Percentiles rank a stretch among this genome's conserved stretches.
These are phyloP conservation scores for Graphiopsis chlorocephala DNA, from an alignment of 2,329 filamentous ascomycete species.

Conservation along the genomic window DNA sequence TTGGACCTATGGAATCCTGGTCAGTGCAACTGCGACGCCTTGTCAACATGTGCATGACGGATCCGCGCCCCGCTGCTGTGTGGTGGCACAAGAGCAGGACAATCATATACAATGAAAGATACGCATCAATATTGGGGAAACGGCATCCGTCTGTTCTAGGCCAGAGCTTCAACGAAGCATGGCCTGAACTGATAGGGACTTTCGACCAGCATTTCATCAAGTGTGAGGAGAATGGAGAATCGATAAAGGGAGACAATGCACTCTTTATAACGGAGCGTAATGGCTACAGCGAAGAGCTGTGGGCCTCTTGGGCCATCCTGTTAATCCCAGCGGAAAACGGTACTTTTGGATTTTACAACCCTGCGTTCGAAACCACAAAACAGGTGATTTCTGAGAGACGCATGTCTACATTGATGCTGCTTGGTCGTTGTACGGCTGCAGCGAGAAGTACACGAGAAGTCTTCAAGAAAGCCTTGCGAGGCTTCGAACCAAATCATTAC, in stretches of 20 bases:
- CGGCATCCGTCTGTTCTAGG: conserved; percentile 26
- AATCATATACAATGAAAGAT: conserved; percentile 39
- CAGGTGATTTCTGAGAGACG: conserved; percentile 74
- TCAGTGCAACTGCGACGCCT: conserved; percentile 17
- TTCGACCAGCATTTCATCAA: conserved; percentile 13
- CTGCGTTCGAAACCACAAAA: conserved; percentile 75
- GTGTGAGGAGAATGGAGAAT: conserved; percentile 16
- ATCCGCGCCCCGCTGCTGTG: conserved; percentile 20
- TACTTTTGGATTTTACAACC: conserved; percentile 73
- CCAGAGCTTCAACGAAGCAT: conserved; percentile 20
- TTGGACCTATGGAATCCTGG: conserved; percentile 23
- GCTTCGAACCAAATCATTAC: conserved; percentile 12
- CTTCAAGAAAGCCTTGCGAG: conserved; percentile 60
- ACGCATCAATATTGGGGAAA: conserved; percentile 32
- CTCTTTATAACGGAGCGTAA: conserved; percentile 19
- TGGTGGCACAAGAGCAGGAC: conserved; percentile 30
- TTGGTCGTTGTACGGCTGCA: conserved; percentile 70
- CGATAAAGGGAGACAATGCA: conserved; percentile 16
- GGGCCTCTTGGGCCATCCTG: conserved; percentile 69
- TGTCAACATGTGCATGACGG: conserved; percentile 22
- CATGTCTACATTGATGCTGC: conserved; percentile 74
- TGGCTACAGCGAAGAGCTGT: conserved; percentile 19
- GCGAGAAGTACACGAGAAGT: conserved; percentile 70
- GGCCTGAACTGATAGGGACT: conserved; percentile 18
- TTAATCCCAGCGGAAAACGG: conserved; percentile 73